Evolutionary conservation across 164 flowering plant genomes (phyloP).

Genomic region (Cinnamomum micranthum): DNA sequence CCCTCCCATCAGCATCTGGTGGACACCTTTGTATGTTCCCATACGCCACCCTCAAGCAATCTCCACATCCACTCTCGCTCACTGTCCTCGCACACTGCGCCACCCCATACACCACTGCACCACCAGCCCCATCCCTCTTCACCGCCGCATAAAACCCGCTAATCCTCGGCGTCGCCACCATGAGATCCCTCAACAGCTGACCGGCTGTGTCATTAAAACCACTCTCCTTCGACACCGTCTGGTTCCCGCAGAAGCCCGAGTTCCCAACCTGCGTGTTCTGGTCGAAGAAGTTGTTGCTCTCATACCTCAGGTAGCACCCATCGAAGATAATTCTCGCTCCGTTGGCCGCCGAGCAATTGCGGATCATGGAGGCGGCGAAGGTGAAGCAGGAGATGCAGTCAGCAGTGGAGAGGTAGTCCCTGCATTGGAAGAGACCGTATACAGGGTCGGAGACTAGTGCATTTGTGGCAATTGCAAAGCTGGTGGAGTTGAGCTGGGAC

Average conservation of each 20-base stretch:
- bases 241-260: slow-evolving; percentile 29
- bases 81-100: slow-evolving; percentile 53
- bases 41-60: slow-evolving; percentile 43
- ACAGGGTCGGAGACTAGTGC: slow-evolving; percentile 29
- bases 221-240: slow-evolving; percentile 17
- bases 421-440: slow-evolving; percentile 46
- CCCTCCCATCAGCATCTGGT: slow-evolving; percentile 38
- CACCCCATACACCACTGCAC: slow-evolving; percentile 30
- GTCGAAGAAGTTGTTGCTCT: slow-evolving; percentile 41
- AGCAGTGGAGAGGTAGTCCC: slow-evolving; percentile 33
- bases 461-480: slow-evolving; percentile 35
- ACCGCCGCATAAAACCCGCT: slow-evolving; percentile 38
- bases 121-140: slow-evolving; percentile 14
- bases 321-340: slow-evolving; percentile 52
- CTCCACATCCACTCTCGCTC: slow-evolving; percentile 34
- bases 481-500: slow-evolving; percentile 2
- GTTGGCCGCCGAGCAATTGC: slow-evolving; percentile 43
- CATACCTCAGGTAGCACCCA: slow-evolving; percentile 58
- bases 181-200: slow-evolving; percentile 26
- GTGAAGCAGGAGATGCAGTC: slow-evolving; percentile 44
- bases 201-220: slow-evolving; percentile 17
- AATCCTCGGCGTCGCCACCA: slow-evolving; percentile 34
- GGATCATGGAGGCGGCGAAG: slow-evolving; percentile 26
- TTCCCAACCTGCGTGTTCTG: slow-evolving; percentile 39
- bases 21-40: slow-evolving; percentile 32